Conservation (phyloP, 371 early-diverging fungal species). For the Circinella umbellata region DNA sequence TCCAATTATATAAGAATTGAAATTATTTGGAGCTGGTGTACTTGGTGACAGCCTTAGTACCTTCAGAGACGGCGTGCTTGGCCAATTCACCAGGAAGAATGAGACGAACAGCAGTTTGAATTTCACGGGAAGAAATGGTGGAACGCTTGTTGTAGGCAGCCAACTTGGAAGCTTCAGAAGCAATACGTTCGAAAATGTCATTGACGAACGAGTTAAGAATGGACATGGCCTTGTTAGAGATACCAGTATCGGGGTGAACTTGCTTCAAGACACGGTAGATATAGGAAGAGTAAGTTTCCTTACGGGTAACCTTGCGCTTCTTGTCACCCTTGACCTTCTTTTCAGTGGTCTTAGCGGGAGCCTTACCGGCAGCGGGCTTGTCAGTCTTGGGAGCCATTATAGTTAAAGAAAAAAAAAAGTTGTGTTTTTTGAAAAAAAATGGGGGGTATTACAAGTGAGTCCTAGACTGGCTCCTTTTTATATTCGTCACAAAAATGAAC, state of each 20-base stretch:
- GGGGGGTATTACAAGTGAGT: constrained; percentile 8
- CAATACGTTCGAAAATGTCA: constrained; percentile 96
- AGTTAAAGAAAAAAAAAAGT: constrained; percentile 6
- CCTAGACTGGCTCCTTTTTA: constrained; percentile 11
- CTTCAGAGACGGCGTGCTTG: constrained; percentile 98
- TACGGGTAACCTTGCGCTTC: constrained; percentile 62
- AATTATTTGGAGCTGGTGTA: constrained; percentile 83
- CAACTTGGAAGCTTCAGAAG: constrained; percentile 85
- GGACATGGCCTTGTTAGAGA: constrained; percentile 98
- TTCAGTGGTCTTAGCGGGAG: constrained; percentile 67
- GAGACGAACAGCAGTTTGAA: constrained; percentile 94
- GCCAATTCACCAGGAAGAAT: constrained; percentile 95
- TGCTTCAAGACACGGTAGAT: constrained; percentile 94
- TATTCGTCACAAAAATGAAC: constrained; percentile 3
- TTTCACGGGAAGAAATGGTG: constrained; percentile 95
- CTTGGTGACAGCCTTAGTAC: constrained; percentile 97
- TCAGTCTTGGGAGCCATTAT: constrained; percentile 59
- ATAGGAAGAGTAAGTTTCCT: constrained; percentile 91
- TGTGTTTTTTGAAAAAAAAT: constrained; percentile 19
- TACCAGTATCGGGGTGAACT: constrained; percentile 95
- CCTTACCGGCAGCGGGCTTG: constrained; percentile 70
- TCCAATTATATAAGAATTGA: background rate
- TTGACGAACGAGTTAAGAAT: constrained; percentile 98
- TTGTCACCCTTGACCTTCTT: constrained; percentile 70
- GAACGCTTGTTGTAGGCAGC: constrained; percentile 94